A percentile compares a stretch with the other conserved stretches of the same genome.
phyloP scores from a whole-genome alignment of 1,284 basidiomycete genomes.

The Melampsora americana region DNA sequence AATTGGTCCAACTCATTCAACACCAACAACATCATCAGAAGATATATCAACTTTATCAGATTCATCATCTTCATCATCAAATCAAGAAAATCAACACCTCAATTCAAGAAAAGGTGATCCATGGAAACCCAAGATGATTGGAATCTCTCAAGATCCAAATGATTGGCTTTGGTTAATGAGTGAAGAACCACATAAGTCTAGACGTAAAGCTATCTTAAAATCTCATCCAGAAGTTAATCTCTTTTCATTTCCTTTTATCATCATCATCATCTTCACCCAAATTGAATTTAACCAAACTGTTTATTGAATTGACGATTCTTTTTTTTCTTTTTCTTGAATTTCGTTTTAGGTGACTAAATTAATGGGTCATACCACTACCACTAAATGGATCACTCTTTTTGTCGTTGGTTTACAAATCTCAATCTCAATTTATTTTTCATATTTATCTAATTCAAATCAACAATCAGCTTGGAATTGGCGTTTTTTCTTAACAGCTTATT shows the following conservation, averaged over 20 bases:
- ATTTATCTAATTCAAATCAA: constrained; percentile 65
- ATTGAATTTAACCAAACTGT: too few species aligned
- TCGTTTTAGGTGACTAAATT: constrained; percentile 61
- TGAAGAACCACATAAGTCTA: constrained; percentile 88
- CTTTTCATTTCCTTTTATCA: too few species aligned
- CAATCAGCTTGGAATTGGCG: constrained; percentile 61
- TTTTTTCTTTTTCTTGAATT: too few species aligned
- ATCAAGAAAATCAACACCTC: neutral
- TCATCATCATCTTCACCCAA: too few species aligned
- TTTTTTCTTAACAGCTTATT: constrained; percentile 77
- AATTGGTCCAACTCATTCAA: neutral
- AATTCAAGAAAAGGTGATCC: neutral
- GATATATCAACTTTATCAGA: neutral
- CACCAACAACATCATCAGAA: constrained; percentile 8
- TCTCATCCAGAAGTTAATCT: constrained; percentile 78
- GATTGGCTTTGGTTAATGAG: constrained; percentile 83
- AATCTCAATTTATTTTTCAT: constrained; percentile 60
- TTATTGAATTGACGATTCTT: too few species aligned
- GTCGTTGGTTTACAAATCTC: constrained; percentile 76
- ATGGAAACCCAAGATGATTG: constrained; percentile 27
- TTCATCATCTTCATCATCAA: neutral
- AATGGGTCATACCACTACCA: constrained; percentile 89
- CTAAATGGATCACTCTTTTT: constrained; percentile 76
- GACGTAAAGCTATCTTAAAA: constrained; percentile 84
- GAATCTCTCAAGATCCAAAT: constrained; percentile 47